Evolutionary conservation across 2,329 filamentous ascomycete genomes (phyloP).

Genomic region (Ambrosiella cleistominuta): DNA sequence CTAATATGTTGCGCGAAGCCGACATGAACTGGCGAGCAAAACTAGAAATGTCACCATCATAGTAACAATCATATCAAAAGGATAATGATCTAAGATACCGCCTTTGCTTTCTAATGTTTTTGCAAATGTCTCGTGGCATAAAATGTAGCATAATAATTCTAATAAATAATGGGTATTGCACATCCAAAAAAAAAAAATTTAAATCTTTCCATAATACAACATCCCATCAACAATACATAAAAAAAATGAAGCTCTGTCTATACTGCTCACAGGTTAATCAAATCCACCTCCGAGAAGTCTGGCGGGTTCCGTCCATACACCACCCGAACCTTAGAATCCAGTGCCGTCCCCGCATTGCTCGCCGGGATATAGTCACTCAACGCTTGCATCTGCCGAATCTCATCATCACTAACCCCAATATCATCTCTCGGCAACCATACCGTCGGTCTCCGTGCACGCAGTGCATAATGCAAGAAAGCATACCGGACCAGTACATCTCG

Average conservation of each 20-base stretch:
- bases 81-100: too few species aligned
- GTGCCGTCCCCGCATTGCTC: conserved; percentile 76
- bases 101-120: too few species aligned
- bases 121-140: too few species aligned
- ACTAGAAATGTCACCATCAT: background rate
- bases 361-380: conserved; percentile 79
- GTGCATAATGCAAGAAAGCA: conserved; percentile 78
- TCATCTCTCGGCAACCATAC: conserved; percentile 92
- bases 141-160: background rate
- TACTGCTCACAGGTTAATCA: conserved; percentile 54
- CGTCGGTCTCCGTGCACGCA: conserved; percentile 67
- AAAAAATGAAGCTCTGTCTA: background rate
- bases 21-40: background rate
- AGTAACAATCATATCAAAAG: too few species aligned
- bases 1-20: background rate
- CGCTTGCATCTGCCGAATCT: conserved; percentile 58
- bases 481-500: conserved; percentile 69
- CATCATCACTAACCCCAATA: conserved; percentile 78
- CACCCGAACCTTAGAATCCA: conserved; percentile 69
- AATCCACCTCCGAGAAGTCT: conserved; percentile 73
- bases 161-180: background rate
- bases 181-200: background rate
- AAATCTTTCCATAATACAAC: background rate
- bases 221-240: background rate
- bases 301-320: conserved; percentile 74